phyloP scores from a whole-genome alignment of 2,329 filamentous ascomycete genomes.

The Paracorniculantispora psalliotae region DNA sequence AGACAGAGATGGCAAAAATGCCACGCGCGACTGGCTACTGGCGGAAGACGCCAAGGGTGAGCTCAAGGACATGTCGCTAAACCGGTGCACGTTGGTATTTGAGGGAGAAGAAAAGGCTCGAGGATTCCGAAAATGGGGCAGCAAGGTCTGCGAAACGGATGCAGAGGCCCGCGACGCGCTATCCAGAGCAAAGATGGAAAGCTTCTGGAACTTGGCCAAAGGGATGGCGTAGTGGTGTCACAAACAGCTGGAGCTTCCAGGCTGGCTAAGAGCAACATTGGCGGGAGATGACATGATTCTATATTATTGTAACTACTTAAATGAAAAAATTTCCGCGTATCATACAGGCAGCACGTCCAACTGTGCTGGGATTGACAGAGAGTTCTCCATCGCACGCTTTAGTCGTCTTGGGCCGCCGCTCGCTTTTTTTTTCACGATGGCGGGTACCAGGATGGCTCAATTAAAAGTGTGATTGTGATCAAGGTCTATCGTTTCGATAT shows the following conservation, averaged over 20 bases:
- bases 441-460: not conserved
- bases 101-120: constrained; percentile 82
- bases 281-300: not conserved
- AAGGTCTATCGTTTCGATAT: constrained; percentile 42
- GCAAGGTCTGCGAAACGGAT: constrained; percentile 89
- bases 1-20: constrained; percentile 53
- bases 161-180: constrained; percentile 79
- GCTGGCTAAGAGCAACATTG: not conserved
- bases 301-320: not conserved
- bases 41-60: constrained; percentile 73
- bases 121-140: constrained; percentile 82
- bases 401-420: too few species aligned
- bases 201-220: constrained; percentile 89
- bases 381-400: too few species aligned
- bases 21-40: constrained; percentile 69
- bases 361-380: too few species aligned
- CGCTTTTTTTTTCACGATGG: too few species aligned
- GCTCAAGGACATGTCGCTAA: constrained; percentile 74
- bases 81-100: constrained; percentile 80
- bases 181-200: constrained; percentile 81
- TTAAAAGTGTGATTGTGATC: constrained; percentile 41
- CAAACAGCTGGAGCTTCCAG: too few species aligned
- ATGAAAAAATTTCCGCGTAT: not conserved
- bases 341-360: constrained; percentile 20
- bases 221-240: constrained; percentile 29